phyloP scores from a whole-genome alignment of 2,329 filamentous ascomycete genomes.

The Biscogniauxia sp. region DNA sequence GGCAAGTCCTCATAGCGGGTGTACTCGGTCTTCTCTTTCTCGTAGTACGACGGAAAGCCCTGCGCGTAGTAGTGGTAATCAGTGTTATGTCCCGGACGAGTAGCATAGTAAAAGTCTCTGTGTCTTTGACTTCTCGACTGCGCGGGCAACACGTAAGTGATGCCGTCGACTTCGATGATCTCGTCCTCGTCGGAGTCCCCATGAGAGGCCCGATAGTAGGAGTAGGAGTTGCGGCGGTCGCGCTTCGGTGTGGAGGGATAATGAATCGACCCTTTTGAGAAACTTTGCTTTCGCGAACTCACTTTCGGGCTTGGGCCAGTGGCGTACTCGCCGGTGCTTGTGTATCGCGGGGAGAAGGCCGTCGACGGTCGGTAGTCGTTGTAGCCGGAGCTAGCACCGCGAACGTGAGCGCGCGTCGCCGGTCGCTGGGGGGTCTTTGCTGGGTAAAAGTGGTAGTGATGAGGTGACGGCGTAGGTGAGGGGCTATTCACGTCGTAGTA shows the following conservation, averaged over 20 bases:
- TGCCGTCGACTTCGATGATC: constrained; percentile 52
- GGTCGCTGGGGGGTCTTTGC: constrained; percentile 50
- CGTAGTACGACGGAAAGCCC: constrained; percentile 38
- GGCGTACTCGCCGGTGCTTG: constrained; percentile 61
- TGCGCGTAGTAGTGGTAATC: constrained; percentile 57
- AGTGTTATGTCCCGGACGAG: constrained; percentile 56
- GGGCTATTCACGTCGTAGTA: constrained; percentile 53
- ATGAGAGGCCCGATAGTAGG: constrained; percentile 59
- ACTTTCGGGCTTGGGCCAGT: constrained; percentile 56
- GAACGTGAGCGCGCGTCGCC: constrained; percentile 52
- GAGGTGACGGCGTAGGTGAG: constrained; percentile 56
- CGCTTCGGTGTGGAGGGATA: constrained; percentile 39
- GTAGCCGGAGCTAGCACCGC: constrained; percentile 42
- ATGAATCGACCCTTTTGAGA: constrained; percentile 39
- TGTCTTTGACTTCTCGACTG: constrained; percentile 41
- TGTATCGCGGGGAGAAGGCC: constrained; percentile 60
- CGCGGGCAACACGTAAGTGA: constrained; percentile 52
- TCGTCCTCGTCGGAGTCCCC: constrained; percentile 66
- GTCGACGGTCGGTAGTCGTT: constrained; percentile 43
- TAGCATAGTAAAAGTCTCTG: constrained; percentile 39
- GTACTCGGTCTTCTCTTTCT: constrained; percentile 41
- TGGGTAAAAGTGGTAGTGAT: constrained; percentile 48
- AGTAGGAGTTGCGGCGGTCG: constrained; percentile 56
- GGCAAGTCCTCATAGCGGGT: constrained; percentile 40
- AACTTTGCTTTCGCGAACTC: constrained; percentile 48